Evolutionary conservation across 805 yeast genomes (phyloP).

Genomic region (Schwanniomyces sp.): DNA sequence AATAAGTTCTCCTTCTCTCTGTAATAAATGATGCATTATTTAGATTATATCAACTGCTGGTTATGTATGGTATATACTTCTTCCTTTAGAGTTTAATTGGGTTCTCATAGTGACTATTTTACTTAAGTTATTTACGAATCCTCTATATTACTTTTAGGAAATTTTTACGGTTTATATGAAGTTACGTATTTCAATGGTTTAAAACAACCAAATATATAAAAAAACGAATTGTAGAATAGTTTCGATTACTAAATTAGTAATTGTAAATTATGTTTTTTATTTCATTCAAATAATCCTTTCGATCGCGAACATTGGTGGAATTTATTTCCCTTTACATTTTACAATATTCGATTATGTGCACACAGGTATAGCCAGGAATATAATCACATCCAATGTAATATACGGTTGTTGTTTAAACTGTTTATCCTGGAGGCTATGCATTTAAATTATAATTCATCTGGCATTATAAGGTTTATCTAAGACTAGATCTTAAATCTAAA

Average conservation of each 20-base stretch:
- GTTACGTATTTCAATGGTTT: background rate
- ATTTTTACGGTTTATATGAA: background rate
- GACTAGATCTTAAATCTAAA: no score
- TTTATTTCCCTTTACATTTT: background rate
- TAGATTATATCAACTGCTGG: background rate
- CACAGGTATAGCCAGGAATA: background rate
- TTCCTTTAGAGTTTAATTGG: background rate
- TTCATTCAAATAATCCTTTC: no score
- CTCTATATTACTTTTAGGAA: background rate
- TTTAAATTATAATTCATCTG: no score
- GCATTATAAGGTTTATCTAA: no score
- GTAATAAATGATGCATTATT: slow-evolving; percentile 8
- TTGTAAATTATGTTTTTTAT: no score
- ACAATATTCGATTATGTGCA: background rate
- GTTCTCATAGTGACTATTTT: background rate
- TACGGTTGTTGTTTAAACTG: no score
- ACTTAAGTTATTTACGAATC: background rate
- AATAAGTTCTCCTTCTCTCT: slow-evolving; percentile 48
- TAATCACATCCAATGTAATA: no score
- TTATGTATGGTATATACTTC: background rate
- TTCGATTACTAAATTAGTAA: no score
- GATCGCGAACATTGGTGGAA: background rate
- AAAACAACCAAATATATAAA: background rate
- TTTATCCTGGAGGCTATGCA: no score
- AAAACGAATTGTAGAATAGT: background rate